Evolutionary conservation across 805 yeast species (phyloP).

Genomic region (Torulaspora franciscae): DNA sequence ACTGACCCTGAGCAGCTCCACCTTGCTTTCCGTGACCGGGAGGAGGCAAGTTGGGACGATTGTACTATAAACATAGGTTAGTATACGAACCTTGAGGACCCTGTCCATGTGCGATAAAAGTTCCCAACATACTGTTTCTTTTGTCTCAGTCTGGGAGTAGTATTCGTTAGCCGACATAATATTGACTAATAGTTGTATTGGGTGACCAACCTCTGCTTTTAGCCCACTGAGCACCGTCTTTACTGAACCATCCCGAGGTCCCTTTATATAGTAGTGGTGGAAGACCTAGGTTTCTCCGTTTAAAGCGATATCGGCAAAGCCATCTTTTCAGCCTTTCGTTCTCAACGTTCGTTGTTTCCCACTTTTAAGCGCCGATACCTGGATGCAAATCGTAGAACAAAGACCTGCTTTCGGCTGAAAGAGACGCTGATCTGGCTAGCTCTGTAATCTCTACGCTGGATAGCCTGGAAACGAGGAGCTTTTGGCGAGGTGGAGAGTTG

Average conservation of each 20-base stretch:
- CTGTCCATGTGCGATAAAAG: neutral
- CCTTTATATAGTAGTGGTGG: neutral
- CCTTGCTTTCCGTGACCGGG: constrained; percentile 15
- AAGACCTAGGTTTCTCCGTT: neutral
- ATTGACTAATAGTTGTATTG: too few species aligned
- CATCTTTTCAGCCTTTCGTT: neutral
- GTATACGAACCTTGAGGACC: neutral
- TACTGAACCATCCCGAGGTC: neutral
- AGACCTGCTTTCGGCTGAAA: too few species aligned
- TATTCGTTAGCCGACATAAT: constrained; percentile 31
- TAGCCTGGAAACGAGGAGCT: neutral
- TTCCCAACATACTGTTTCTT: constrained; percentile 11
- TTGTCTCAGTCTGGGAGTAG: constrained; percentile 18
- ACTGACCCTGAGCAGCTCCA: constrained; percentile 1
- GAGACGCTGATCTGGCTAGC: too few species aligned
- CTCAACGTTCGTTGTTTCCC: neutral
- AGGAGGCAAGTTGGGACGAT: constrained; percentile 30
- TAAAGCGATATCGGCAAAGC: neutral
- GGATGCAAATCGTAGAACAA: too few species aligned
- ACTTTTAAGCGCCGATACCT: neutral
- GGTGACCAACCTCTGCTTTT: neutral
- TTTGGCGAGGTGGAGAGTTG: neutral
- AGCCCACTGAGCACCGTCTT: neutral
- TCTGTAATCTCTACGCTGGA: too few species aligned
- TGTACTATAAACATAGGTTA: constrained; percentile 15